phyloP scores from a whole-genome alignment of 495 filamentous ascomycete genomes.

The Beverwykella pulmonaria region DNA sequence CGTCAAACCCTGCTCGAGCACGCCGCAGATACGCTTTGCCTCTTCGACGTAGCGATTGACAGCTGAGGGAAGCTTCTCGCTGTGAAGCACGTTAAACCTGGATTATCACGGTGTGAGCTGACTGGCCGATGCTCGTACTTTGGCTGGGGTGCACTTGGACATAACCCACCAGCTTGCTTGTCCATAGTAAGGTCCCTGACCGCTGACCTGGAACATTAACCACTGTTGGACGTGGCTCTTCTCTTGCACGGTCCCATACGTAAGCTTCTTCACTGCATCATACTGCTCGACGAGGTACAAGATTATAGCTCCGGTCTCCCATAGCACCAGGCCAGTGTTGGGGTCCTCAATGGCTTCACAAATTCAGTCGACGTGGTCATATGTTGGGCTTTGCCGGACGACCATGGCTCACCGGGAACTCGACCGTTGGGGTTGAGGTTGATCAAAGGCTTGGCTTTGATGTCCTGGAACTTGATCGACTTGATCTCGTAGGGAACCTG shows the following conservation, averaged over 20 bases:
- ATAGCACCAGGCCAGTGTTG: slow-evolving; percentile 35
- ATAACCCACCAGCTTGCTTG: slow-evolving; percentile 24
- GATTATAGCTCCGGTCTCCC: slow-evolving; percentile 41
- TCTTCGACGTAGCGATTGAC: slow-evolving; percentile 28
- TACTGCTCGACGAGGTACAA: slow-evolving; percentile 37
- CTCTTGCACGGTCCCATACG: slow-evolving; percentile 15
- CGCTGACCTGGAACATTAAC: slow-evolving; percentile 32
- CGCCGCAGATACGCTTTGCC: slow-evolving; percentile 19
- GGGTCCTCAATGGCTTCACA: slow-evolving; percentile 33
- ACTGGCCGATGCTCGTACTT: slow-evolving; percentile 6
- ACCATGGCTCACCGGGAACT: slow-evolving; percentile 30
- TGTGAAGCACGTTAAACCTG: slow-evolving; percentile 24
- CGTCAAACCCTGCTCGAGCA: slow-evolving; percentile 38
- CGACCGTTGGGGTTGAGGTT: slow-evolving; percentile 41
- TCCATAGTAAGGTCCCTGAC: slow-evolving; percentile 38
- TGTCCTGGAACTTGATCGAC: slow-evolving; percentile 15
- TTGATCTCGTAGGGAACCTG: slow-evolving; percentile 22
- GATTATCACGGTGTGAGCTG: slow-evolving; percentile 2
- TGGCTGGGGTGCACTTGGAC: background rate
- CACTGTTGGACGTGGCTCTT: slow-evolving; percentile 28
- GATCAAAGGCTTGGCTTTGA: slow-evolving; percentile 28
- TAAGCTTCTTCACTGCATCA: slow-evolving; percentile 29
- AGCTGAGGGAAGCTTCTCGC: slow-evolving; percentile 28
- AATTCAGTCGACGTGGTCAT: slow-evolving; percentile 4
- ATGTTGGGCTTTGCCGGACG: background rate